Percentiles rank a stretch among this genome's conserved stretches.
Conservation (phyloP, 257 asterid species). For the Solanum okadae region DNA sequence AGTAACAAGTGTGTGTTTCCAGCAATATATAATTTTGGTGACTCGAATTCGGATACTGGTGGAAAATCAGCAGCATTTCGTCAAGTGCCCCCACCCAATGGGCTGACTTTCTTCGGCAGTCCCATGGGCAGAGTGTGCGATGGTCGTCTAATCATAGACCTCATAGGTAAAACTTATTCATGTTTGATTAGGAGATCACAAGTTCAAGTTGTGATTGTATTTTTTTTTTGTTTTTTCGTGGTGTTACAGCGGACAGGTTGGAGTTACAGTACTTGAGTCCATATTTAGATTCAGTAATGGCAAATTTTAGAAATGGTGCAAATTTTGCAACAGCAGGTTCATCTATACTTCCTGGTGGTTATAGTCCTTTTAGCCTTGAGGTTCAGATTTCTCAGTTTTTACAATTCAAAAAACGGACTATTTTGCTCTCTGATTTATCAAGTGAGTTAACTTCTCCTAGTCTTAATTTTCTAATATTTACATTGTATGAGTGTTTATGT, state of each 20-base stretch:
- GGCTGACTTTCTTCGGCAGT: slow-evolving; percentile 24
- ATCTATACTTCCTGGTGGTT: slow-evolving; percentile 26
- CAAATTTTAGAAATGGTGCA: slow-evolving; percentile 23
- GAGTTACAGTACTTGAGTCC: slow-evolving; percentile 14
- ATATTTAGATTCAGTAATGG: slow-evolving; percentile 24
- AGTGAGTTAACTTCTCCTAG: not conserved
- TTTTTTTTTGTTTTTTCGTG: not conserved
- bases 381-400: slow-evolving; percentile 32
- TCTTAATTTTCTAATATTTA: not conserved
- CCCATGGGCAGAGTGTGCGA: slow-evolving; percentile 30
- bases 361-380: slow-evolving; percentile 30
- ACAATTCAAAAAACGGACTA: slow-evolving; percentile 28
- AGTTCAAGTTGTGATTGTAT: not conserved
- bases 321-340: slow-evolving; percentile 34
- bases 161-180: not conserved
- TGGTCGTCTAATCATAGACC: slow-evolving; percentile 33
- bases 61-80: slow-evolving; percentile 19
- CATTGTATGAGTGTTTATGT: not conserved
- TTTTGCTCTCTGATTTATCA: not conserved
- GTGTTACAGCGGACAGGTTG: slow-evolving; percentile 19
- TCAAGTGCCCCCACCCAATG: slow-evolving; percentile 22
- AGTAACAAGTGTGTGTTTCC: slow-evolving; percentile 10
- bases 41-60: slow-evolving; percentile 33
- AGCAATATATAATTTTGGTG: slow-evolving; percentile 22
- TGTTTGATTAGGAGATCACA: not conserved